Conservation (phyloP, 1,284 basidiomycete species). For the Bondarzewia mesenterica region DNA sequence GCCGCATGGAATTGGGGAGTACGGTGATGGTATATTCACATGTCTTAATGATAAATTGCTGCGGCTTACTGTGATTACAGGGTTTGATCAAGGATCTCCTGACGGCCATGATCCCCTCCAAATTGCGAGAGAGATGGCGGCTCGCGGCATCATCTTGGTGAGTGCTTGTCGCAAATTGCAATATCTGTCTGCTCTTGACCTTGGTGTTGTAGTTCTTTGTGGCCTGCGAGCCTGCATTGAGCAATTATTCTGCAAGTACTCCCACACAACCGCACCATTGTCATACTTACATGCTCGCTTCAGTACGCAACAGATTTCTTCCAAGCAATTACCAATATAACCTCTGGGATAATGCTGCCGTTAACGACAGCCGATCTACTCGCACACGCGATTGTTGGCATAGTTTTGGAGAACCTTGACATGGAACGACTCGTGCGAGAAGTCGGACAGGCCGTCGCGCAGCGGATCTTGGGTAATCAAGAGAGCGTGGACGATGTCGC, state of each 20-base stretch:
- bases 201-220: slow-evolving; percentile 77
- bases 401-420: slow-evolving; percentile 96
- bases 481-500: slow-evolving; percentile 94
- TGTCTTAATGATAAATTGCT: not conserved
- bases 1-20: slow-evolving; percentile 90
- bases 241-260: slow-evolving; percentile 75
- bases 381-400: slow-evolving; percentile 95
- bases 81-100: slow-evolving; percentile 88
- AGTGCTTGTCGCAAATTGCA: slow-evolving; percentile 16
- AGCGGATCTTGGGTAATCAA: slow-evolving; percentile 82
- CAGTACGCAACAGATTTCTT: slow-evolving; percentile 94
- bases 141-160: slow-evolving; percentile 83
- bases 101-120: slow-evolving; percentile 89
- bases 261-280: slow-evolving; percentile 10
- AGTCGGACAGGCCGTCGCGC: slow-evolving; percentile 89
- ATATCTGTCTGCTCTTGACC: slow-evolving; percentile 1
- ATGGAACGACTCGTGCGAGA: slow-evolving; percentile 95
- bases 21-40: slow-evolving; percentile 72
- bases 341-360: slow-evolving; percentile 92
- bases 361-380: slow-evolving; percentile 93
- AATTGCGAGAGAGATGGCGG: slow-evolving; percentile 85
- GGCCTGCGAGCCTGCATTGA: slow-evolving; percentile 95
- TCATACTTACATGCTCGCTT: slow-evolving; percentile 18
- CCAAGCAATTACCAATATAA: slow-evolving; percentile 86
- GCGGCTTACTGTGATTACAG: slow-evolving; percentile 29